phyloP scores from a whole-genome alignment of 768 basidiomycete genomes.

The Russula lepida region DNA sequence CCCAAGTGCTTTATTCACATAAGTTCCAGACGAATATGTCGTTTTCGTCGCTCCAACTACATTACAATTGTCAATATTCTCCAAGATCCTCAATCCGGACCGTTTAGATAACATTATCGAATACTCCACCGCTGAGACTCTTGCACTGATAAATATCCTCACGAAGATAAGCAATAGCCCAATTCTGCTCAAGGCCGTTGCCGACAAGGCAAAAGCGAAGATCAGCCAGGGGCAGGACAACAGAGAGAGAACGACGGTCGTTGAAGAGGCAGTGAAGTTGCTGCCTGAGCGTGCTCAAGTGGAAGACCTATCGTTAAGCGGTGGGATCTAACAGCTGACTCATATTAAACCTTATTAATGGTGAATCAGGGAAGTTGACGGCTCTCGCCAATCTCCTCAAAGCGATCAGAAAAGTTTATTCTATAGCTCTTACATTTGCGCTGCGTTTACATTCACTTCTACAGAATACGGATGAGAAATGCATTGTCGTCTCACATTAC shows the following conservation, averaged over 20 bases:
- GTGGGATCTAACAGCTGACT: constrained; percentile 31
- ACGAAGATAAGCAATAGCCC: constrained; percentile 94
- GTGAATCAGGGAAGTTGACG: constrained; percentile 57
- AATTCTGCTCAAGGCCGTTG: constrained; percentile 72
- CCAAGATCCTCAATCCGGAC: constrained; percentile 62
- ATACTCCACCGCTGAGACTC: constrained; percentile 65
- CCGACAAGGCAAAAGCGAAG: constrained; percentile 48
- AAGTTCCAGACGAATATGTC: constrained; percentile 81
- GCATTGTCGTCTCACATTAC: constrained; percentile 93
- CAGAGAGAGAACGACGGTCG: constrained; percentile 37
- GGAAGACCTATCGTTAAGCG: constrained; percentile 73
- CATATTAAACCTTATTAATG: constrained; percentile 12
- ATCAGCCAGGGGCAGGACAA: constrained; percentile 28
- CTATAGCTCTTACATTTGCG: background rate
- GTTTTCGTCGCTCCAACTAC: constrained; percentile 86
- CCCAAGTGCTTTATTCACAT: background rate
- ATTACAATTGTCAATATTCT: constrained; percentile 77
- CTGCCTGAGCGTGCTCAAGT: constrained; percentile 52
- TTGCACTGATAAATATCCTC: constrained; percentile 70
- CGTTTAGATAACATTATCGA: constrained; percentile 61
- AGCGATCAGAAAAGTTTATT: constrained; percentile 46
- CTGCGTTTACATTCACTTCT: background rate
- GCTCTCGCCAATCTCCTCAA: constrained; percentile 58
- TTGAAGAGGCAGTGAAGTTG: constrained; percentile 53
- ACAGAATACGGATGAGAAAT: constrained; percentile 84